A percentile compares a stretch with the other conserved stretches of the same genome.
Evolutionary conservation across 1,284 basidiomycete species (phyloP).

Genomic region (Athelia sp.): DNA sequence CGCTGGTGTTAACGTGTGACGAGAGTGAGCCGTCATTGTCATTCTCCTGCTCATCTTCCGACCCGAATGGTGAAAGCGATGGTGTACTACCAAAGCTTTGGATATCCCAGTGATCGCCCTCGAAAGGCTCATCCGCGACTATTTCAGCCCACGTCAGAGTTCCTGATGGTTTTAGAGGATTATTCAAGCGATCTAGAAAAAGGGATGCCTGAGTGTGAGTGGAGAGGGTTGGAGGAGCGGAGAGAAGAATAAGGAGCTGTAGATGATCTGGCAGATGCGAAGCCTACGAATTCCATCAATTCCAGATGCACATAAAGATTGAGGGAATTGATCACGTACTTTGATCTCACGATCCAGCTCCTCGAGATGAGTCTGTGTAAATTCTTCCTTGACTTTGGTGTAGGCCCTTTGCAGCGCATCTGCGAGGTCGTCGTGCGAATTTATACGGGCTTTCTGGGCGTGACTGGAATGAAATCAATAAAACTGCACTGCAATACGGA

Average conservation of each 20-base stretch:
- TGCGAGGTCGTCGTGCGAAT: constrained; percentile 53
- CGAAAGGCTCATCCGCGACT: constrained; percentile 70
- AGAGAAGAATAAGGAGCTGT: constrained; percentile 43
- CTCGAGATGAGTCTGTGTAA: constrained; percentile 32
- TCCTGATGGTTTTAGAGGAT: constrained; percentile 36
- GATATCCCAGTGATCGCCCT: constrained; percentile 76
- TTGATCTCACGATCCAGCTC: constrained; percentile 67
- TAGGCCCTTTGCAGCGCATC: constrained; percentile 52
- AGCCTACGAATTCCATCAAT: constrained; percentile 28
- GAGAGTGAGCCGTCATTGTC: constrained; percentile 41
- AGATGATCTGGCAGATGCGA: constrained; percentile 64
- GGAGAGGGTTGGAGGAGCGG: not conserved
- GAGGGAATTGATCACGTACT: constrained; percentile 25
- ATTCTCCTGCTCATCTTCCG: constrained; percentile 23
- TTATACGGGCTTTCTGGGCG: constrained; percentile 64
- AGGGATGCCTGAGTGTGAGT: constrained; percentile 30
- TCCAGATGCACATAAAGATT: constrained; percentile 5
- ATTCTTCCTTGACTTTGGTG: constrained; percentile 40
- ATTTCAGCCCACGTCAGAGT: constrained; percentile 69
- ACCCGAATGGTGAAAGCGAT: constrained; percentile 42
- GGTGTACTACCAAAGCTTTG: constrained; percentile 41
- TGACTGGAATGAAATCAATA: constrained; percentile 32
- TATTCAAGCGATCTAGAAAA: constrained; percentile 40
- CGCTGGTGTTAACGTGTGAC: constrained; percentile 36
- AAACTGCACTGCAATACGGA: constrained; percentile 4